A percentile compares a stretch with the other conserved stretches of the same genome.
These are phyloP conservation scores for Termitomyces titanicus DNA, from an alignment of 768 basidiomycete species.

Conservation along the genomic window DNA sequence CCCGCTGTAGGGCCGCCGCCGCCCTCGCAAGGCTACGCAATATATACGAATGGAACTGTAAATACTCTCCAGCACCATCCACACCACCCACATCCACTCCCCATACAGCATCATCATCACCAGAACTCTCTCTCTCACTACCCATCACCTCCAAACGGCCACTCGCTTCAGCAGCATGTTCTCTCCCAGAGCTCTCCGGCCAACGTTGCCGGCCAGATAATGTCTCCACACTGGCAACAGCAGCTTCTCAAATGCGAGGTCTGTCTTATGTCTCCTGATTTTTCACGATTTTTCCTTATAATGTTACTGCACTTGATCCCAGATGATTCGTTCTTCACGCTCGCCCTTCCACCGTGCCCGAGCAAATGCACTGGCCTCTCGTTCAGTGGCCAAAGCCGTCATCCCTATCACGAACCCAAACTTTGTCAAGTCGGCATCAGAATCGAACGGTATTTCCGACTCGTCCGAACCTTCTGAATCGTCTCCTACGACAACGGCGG, in stretches of 20 bases:
- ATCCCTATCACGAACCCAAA: constrained; percentile 94
- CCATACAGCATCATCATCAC: constrained; percentile 68
- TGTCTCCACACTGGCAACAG: constrained; percentile 88
- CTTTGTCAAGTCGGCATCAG: constrained; percentile 45
- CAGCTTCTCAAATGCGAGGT: constrained; percentile 93
- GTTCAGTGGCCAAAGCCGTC: constrained; percentile 81
- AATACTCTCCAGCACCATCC: constrained; percentile 62
- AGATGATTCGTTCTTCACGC: constrained; percentile 83
- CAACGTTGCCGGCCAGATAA: constrained; percentile 52
- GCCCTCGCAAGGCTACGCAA: constrained; percentile 69
- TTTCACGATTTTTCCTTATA: constrained; percentile 8
- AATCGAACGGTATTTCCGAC: constrained; percentile 28
- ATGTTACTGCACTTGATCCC: constrained; percentile 16
- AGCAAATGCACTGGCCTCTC: constrained; percentile 90
- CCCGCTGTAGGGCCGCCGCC: constrained; percentile 60
- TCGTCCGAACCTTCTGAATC: constrained; percentile 28
- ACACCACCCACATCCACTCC: constrained; percentile 50
- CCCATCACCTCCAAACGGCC: constrained; percentile 74
- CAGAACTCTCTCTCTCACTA: constrained; percentile 79
- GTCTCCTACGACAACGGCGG: constrained; percentile 22
- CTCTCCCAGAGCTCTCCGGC: constrained; percentile 59
- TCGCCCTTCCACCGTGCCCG: constrained; percentile 94
- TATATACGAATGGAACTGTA: constrained; percentile 70
- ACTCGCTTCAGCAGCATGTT: constrained; percentile 53
- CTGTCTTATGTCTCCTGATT: constrained; percentile 28